These are phyloP conservation scores for Annona cherimola DNA, from an alignment of 164 flowering plant species.

Conservation along the genomic window DNA sequence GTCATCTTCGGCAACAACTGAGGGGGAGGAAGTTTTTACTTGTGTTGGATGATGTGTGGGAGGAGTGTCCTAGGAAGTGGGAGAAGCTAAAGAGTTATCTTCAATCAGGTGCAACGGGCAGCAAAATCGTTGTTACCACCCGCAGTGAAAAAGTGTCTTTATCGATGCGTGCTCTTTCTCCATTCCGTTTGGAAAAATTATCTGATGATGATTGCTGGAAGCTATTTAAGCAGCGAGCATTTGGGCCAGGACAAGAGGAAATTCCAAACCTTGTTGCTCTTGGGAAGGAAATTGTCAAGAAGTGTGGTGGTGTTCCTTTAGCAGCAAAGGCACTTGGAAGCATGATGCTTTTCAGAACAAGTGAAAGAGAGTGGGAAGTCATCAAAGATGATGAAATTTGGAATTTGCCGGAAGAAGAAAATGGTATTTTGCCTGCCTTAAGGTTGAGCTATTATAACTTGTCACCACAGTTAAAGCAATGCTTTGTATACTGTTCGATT, in stretches of 20 bases:
- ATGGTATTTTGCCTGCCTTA: conserved; percentile 15
- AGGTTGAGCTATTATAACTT: conserved; percentile 16
- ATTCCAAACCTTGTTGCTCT: background rate
- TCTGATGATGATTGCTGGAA: conserved; percentile 16
- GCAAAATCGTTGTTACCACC: conserved; percentile 18
- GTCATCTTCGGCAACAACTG: conserved; percentile 1
- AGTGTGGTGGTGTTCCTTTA: conserved; percentile 20
- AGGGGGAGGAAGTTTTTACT: conserved; percentile 11
- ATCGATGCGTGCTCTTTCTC: conserved; percentile 7
- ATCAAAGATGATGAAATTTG: conserved; percentile 14
- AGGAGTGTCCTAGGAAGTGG: conserved; percentile 5
- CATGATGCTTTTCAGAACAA: conserved; percentile 7
- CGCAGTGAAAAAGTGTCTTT: conserved; percentile 8
- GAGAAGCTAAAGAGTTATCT: background rate
- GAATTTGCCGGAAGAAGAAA: conserved; percentile 1
- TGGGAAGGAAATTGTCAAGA: conserved; percentile 14
- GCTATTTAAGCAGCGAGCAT: conserved; percentile 12
- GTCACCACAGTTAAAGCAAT: conserved; percentile 18
- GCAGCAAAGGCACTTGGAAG: conserved; percentile 18
- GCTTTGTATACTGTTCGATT: conserved; percentile 19
- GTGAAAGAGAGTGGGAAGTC: conserved; percentile 11
- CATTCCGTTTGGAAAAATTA: conserved; percentile 4
- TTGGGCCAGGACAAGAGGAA: background rate
- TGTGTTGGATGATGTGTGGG: conserved; percentile 21
- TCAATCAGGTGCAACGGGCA: conserved; percentile 4